Conservation (phyloP, 345 rosid genomes). For the Citropsis articulata region DNA sequence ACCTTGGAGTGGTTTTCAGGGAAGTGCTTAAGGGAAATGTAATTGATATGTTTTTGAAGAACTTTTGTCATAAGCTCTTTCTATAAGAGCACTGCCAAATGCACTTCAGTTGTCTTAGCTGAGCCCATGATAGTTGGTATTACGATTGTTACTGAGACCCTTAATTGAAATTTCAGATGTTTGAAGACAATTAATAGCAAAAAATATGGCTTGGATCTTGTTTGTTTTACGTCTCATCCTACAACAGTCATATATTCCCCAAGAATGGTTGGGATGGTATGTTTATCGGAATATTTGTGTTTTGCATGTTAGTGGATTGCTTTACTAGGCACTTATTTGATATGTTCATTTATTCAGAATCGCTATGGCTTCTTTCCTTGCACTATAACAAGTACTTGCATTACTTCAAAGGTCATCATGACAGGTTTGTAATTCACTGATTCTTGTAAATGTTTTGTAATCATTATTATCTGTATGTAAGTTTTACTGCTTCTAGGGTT, state of each 20-base stretch:
- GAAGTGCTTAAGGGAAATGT: no score
- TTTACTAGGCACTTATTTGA: background rate
- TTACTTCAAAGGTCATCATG: slow-evolving; percentile 94
- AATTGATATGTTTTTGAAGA: no score
- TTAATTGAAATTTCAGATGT: background rate
- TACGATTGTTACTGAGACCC: background rate
- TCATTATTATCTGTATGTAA: background rate
- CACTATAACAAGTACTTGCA: slow-evolving; percentile 95
- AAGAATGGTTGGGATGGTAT: slow-evolving; percentile 99
- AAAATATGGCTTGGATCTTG: no score
- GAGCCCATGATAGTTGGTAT: background rate
- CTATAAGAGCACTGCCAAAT: no score
- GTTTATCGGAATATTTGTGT: slow-evolving; percentile 12
- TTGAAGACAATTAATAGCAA: no score
- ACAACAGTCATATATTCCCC: no score
- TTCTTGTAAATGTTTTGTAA: background rate
- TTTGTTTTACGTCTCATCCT: no score
- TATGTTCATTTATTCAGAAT: slow-evolving; percentile 43
- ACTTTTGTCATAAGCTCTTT: no score
- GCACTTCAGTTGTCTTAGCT: no score
- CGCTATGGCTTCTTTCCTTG: slow-evolving; percentile 83
- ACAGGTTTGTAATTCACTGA: slow-evolving; percentile 54
- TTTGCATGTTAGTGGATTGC: background rate
- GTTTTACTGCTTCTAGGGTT: slow-evolving; percentile 46
- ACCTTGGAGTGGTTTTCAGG: no score